Conservation (phyloP, 1,139 yeast species). For the Yamadazyma dendronema region DNA sequence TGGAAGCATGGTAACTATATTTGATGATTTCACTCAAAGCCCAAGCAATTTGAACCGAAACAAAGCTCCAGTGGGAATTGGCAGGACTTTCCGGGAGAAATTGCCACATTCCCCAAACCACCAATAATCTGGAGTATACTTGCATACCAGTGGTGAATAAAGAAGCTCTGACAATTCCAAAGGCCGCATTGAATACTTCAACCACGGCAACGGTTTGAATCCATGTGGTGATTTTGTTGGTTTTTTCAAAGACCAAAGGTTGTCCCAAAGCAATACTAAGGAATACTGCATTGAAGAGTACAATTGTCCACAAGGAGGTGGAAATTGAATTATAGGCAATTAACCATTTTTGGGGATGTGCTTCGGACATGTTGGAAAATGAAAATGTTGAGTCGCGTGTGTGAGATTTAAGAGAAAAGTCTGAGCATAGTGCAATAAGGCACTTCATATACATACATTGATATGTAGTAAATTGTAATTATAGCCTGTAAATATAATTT, state of each 20-base stretch:
- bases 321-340: conserved; percentile 46
- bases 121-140: conserved; percentile 77
- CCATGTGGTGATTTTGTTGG: conserved; percentile 57
- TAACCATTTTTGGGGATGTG: conserved; percentile 38
- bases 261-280: conserved; percentile 47
- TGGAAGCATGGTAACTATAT: conserved; percentile 79
- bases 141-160: conserved; percentile 80
- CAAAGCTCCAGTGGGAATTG: conserved; percentile 56
- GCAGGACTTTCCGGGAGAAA: conserved; percentile 69
- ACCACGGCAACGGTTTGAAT: conserved; percentile 83
- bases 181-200: conserved; percentile 74
- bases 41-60: conserved; percentile 81
- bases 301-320: conserved; percentile 45
- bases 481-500: no score
- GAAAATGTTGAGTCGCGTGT: not conserved
- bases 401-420: not conserved
- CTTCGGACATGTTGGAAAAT: conserved; percentile 5
- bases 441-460: no score
- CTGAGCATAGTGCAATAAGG: not conserved
- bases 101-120: conserved; percentile 82
- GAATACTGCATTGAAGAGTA: conserved; percentile 41
- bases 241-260: conserved; percentile 56
- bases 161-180: conserved; percentile 85
- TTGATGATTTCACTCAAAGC: conserved; percentile 85
- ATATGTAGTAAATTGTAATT: no score